Evolutionary conservation across 176 grass and related monocot species (phyloP), one percentile per base, ranked within the genome.

Genomic region (Stipa capillata): DNA sequence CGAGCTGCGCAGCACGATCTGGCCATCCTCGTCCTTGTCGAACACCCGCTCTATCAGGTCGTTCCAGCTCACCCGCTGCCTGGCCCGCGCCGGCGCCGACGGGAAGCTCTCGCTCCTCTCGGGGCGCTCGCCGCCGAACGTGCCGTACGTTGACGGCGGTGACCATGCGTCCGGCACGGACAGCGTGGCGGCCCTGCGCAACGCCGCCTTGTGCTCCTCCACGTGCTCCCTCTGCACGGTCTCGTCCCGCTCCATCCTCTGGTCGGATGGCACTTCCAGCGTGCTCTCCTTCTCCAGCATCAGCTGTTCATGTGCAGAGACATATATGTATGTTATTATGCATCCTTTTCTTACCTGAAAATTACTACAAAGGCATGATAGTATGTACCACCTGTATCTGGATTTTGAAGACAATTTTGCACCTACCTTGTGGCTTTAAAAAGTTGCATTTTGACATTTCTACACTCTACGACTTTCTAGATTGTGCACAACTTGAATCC

Each of bases 191-290:
- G 95, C 92, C 64, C 92, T 85, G 47, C 69, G 83, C 4, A 94
- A 45, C 24, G 95, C 95, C 7, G 87, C 95, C 80, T 83, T 94
- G 80, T 97, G 91, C 87, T 94, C 89, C 79, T 97, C 87, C 4
- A 70, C 62, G 11, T 90, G 91, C 39, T 94, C 95, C 68, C 41
- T 86, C 53, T 74, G 85, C 31, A 97, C 79, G 2, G 77, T 92
- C 82, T 94, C 89, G 65, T 97, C 86, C 64, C 92, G 84, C 83
- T 98, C 87, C 95, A 98, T 98, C 71, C 40, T 84, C 73, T 98
- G 95, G 73, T 94, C 77, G 2, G 85, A 68, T 4, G 95, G 95
- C 15, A 92, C 89, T 7, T 59, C 84, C 85, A 81, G 87, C 7
- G 66, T 76, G 2, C 64, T 60, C 74, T 98, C 94, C 65, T 81